Evolutionary conservation across 768 basidiomycete species (phyloP).

Genomic region (Tricholoma terreum): DNA sequence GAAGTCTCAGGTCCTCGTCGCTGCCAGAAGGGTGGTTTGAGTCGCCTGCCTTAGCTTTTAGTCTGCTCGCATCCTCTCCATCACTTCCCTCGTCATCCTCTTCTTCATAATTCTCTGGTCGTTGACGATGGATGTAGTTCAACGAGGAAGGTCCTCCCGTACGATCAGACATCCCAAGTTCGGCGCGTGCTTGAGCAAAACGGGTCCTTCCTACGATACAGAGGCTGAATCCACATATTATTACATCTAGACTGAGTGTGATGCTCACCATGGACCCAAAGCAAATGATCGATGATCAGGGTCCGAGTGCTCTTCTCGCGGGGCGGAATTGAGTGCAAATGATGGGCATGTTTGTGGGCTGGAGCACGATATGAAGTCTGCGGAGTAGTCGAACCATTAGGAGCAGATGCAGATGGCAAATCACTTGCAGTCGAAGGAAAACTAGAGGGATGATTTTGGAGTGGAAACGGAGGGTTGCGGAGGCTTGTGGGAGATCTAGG

Average conservation of each 20-base stretch:
- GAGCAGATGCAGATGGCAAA: conserved; percentile 10
- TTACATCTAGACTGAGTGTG: background rate
- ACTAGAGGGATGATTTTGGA: background rate
- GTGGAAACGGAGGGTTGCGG: conserved; percentile 4
- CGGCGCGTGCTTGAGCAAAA: conserved; percentile 80
- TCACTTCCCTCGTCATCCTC: conserved; percentile 66
- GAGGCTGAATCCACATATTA: background rate
- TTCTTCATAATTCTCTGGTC: conserved; percentile 76
- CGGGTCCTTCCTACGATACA: conserved; percentile 55
- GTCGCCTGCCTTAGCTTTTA: conserved; percentile 51
- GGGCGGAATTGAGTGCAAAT: conserved; percentile 82
- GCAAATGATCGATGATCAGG: conserved; percentile 82
- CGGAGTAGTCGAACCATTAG: conserved; percentile 13
- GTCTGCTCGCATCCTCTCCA: conserved; percentile 52
- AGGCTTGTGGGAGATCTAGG: background rate
- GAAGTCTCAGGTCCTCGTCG: conserved; percentile 56
- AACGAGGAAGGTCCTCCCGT: conserved; percentile 63
- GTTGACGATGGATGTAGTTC: conserved; percentile 59
- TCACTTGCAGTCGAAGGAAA: conserved; percentile 1
- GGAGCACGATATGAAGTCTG: conserved; percentile 56
- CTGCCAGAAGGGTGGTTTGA: conserved; percentile 43
- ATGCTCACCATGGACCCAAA: conserved; percentile 69
- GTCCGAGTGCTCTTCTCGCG: conserved; percentile 87
- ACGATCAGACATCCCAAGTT: conserved; percentile 82
- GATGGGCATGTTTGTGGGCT: conserved; percentile 86